Conservation (phyloP, 179 eudicot species). For the Actinidia chinensis region DNA sequence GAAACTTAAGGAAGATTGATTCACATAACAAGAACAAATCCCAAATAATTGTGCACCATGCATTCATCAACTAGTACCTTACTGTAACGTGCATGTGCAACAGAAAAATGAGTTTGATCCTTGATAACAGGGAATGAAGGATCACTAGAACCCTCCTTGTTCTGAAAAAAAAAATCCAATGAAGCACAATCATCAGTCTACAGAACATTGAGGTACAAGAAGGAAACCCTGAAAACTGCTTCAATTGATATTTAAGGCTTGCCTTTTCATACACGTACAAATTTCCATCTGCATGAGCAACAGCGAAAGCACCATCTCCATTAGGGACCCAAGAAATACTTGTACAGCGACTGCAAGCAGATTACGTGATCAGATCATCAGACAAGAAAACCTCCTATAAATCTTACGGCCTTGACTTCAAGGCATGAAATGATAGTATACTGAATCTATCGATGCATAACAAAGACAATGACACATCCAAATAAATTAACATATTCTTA, state of each 20-base stretch:
- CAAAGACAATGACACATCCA: neutral
- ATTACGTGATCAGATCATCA: slow-evolving; percentile 18
- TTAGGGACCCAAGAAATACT: slow-evolving; percentile 87
- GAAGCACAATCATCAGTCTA: slow-evolving; percentile 20
- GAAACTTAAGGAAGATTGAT: slow-evolving; percentile 3
- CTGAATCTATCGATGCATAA: neutral
- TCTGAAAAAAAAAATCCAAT: slow-evolving; percentile 31
- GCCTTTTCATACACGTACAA: slow-evolving; percentile 92
- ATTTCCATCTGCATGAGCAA: slow-evolving; percentile 95
- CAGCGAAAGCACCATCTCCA: slow-evolving; percentile 80
- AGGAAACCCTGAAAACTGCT: slow-evolving; percentile 9
- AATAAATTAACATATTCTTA: too few relatives aligned
- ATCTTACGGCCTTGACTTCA: neutral
- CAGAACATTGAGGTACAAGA: neutral
- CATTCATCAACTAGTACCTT: slow-evolving; percentile 46
- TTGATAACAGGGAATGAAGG: slow-evolving; percentile 75
- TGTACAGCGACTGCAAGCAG: slow-evolving; percentile 70
- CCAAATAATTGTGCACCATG: slow-evolving; percentile 7
- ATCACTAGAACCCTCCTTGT: slow-evolving; percentile 81
- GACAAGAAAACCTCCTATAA: slow-evolving; percentile 5
- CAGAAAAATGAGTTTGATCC: slow-evolving; percentile 84
- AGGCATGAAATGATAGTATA: neutral
- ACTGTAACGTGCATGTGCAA: slow-evolving; percentile 75
- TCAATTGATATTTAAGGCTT: slow-evolving; percentile 32
- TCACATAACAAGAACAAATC: slow-evolving; percentile 5